These are phyloP conservation scores for Geotrichum candidum DNA, from an alignment of 1,139 yeast genomes.

Conservation along the genomic window DNA sequence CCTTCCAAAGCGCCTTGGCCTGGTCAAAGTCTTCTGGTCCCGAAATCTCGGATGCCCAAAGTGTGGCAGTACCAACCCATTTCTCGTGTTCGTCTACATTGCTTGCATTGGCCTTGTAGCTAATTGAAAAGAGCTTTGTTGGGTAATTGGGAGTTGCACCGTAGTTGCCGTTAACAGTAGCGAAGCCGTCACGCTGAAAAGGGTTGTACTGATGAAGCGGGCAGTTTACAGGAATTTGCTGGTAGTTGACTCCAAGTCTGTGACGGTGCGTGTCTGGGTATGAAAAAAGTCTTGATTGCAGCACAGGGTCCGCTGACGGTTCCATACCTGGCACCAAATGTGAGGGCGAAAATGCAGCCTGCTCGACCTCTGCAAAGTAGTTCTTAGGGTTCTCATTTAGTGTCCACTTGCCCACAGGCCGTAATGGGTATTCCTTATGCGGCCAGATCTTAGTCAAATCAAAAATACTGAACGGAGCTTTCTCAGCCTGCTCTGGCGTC, in stretches of 20 bases:
- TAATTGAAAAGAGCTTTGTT: conserved; percentile 43
- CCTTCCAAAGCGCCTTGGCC: conserved; percentile 66
- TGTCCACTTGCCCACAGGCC: conserved; percentile 64
- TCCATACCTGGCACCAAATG: conserved; percentile 82
- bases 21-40: conserved; percentile 52
- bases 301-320: conserved; percentile 80
- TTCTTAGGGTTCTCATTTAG: conserved; percentile 69
- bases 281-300: conserved; percentile 78
- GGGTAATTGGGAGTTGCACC: conserved; percentile 72
- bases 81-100: conserved; percentile 65
- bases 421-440: conserved; percentile 65
- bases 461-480: conserved; percentile 46
- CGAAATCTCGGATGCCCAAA: conserved; percentile 57
- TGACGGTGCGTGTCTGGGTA: conserved; percentile 77
- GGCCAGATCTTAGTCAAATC: conserved; percentile 82
- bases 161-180: conserved; percentile 71
- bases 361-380: conserved; percentile 77
- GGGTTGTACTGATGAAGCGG: conserved; percentile 36
- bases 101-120: conserved; percentile 38
- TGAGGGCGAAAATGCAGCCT: conserved; percentile 76
- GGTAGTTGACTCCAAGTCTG: conserved; percentile 64
- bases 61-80: conserved; percentile 83
- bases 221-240: conserved; percentile 70
- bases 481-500: conserved; percentile 67
- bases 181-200: conserved; percentile 75